A percentile compares a stretch with the other conserved stretches of the same genome.
phyloP scores from a whole-genome alignment of 768 basidiomycete genomes.

The Phanerodontia chrysosporium region DNA sequence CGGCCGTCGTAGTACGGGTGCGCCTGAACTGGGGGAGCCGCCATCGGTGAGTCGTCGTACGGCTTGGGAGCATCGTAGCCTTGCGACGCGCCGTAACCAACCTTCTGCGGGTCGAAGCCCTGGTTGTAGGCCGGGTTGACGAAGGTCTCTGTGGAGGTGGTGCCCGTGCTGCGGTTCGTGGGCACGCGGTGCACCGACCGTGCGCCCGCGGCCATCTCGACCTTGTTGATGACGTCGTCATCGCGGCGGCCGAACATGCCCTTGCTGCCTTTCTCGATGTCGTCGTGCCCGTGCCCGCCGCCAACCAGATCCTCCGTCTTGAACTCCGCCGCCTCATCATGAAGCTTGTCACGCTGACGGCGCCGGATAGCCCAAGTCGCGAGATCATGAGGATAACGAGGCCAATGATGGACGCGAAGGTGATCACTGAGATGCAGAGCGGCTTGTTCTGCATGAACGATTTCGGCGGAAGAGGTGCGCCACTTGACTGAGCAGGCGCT shows the following conservation, averaged over 20 bases:
- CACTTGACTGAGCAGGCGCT: slow-evolving; percentile 8
- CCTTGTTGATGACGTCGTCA: slow-evolving; percentile 1
- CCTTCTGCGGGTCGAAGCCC: neutral
- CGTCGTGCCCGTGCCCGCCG: slow-evolving; percentile 3
- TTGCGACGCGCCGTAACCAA: neutral
- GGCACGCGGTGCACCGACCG: neutral
- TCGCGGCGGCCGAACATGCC: neutral
- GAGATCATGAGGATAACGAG: slow-evolving; percentile 41
- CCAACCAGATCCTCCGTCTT: slow-evolving; percentile 16
- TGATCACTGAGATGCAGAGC: slow-evolving; percentile 57
- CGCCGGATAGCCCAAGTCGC: slow-evolving; percentile 48
- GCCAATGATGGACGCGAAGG: slow-evolving; percentile 41
- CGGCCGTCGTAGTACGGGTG: neutral
- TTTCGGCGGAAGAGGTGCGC: slow-evolving; percentile 18
- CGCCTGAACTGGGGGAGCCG: too few relatives aligned
- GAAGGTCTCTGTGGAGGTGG: neutral
- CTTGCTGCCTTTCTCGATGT: slow-evolving; percentile 16
- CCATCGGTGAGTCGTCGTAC: neutral
- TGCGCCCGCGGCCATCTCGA: neutral
- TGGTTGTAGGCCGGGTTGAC: neutral
- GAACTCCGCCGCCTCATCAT: slow-evolving; percentile 22
- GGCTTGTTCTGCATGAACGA: slow-evolving; percentile 63
- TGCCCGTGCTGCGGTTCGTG: neutral
- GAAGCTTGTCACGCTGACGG: slow-evolving; percentile 33
- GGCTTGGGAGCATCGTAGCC: slow-evolving; percentile 1